Conservation (phyloP, 2,329 filamentous ascomycete species). For the Trichophaea hybrida region DNA sequence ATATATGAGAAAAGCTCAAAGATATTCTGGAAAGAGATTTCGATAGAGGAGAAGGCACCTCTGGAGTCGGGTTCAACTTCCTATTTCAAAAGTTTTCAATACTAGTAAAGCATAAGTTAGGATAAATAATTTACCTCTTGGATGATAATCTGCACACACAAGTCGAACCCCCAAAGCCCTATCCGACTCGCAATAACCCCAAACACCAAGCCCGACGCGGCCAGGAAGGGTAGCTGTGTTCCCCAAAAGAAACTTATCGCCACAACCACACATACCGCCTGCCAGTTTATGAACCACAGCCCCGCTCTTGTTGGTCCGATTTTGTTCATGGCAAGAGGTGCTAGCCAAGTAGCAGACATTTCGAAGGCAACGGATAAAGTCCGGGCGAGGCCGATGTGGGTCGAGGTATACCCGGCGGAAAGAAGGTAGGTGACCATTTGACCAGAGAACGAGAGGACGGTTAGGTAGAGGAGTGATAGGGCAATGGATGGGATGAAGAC, state of each 20-base stretch:
- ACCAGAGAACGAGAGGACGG: conserved; percentile 41
- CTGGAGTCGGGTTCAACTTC: conserved; percentile 39
- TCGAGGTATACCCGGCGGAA: conserved; percentile 36
- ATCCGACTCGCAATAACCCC: conserved; percentile 44
- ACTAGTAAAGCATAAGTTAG: conserved; percentile 34
- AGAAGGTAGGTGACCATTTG: conserved; percentile 44
- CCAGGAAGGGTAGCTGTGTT: conserved; percentile 28
- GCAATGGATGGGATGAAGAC: conserved; percentile 49
- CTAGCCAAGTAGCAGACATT: conserved; percentile 46
- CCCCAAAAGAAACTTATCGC: conserved; percentile 36
- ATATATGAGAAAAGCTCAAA: conserved; percentile 56
- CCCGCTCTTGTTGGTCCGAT: conserved; percentile 50
- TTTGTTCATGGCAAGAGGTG: conserved; percentile 40
- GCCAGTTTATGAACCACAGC: conserved; percentile 57
- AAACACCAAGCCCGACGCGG: conserved; percentile 38
- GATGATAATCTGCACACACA: conserved; percentile 46
- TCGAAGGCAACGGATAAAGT: conserved; percentile 43
- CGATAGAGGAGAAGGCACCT: conserved; percentile 54
- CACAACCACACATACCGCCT: conserved; percentile 42
- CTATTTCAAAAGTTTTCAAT: neutral
- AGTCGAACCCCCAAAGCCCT: conserved; percentile 48
- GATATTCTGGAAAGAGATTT: conserved; percentile 52
- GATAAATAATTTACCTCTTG: conserved; percentile 38
- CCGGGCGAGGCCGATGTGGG: conserved; percentile 38
- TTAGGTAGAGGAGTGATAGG: conserved; percentile 46